Percentiles rank a stretch among this genome's conserved stretches.
phyloP scores from a whole-genome alignment of 805 yeast species.

The Yarrowia keelungensis region DNA sequence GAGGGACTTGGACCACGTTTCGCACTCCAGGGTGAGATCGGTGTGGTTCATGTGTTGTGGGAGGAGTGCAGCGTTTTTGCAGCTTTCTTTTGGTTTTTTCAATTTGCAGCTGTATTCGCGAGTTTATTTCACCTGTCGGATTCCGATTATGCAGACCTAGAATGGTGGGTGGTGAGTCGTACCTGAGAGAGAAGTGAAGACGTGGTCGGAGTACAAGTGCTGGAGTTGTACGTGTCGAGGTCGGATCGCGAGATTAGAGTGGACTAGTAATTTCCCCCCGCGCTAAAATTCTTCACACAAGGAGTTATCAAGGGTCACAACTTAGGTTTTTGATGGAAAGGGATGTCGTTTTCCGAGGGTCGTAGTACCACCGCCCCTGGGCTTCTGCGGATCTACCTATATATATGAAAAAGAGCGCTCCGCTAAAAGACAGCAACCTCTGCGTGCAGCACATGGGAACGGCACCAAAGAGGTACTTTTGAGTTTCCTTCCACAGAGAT shows the following conservation, averaged over 20 bases:
- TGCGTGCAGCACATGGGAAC: slow-evolving; percentile 33
- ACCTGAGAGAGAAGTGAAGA: too few species aligned
- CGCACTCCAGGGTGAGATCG: slow-evolving; percentile 22
- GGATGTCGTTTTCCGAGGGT: slow-evolving; percentile 1
- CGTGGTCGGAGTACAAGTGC: too few species aligned
- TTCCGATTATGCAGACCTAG: slow-evolving; percentile 20
- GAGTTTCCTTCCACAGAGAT: slow-evolving; percentile 21
- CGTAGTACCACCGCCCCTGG: background rate
- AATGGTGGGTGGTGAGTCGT: too few species aligned
- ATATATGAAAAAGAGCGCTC: slow-evolving; percentile 13
- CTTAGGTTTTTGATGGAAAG: background rate
- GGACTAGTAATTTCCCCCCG: slow-evolving; percentile 12
- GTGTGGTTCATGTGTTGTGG: slow-evolving; percentile 10
- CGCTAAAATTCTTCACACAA: slow-evolving; percentile 14
- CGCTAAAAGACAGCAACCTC: slow-evolving; percentile 19
- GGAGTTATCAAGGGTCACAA: slow-evolving; percentile 15
- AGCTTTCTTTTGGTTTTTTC: slow-evolving; percentile 1
- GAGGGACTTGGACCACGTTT: slow-evolving; percentile 26
- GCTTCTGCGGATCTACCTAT: slow-evolving; percentile 14
- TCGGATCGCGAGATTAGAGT: background rate
- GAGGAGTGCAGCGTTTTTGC: slow-evolving; percentile 4
- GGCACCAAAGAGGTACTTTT: slow-evolving; percentile 4
- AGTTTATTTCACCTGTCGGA: slow-evolving; percentile 6
- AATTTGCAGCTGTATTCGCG: slow-evolving; percentile 22
- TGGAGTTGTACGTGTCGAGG: too few species aligned